Evolutionary conservation across 2,329 filamentous ascomycete genomes (phyloP), one percentile per base, ranked within the genome.

Genomic region (Lasiodiplodia hormozganensis): DNA sequence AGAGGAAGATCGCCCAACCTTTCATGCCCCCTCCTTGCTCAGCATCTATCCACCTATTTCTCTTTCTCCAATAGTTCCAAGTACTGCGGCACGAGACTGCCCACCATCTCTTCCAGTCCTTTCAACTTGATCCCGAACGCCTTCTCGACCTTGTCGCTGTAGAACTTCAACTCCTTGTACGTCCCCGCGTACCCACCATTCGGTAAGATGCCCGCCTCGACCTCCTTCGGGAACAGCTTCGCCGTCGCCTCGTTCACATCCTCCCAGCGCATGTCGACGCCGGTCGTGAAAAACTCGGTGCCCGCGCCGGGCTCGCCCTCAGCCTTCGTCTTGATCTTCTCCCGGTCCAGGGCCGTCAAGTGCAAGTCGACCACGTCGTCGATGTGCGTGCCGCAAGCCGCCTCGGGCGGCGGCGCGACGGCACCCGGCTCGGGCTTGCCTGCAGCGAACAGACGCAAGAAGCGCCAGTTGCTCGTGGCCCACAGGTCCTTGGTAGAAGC

Each of bases 301-400:
- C 53, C 53, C 40, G 40, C 40, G 18, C 40, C 40, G 6, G 16
- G 16, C 5, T 43, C 40, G 40, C 40, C 40, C 31, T 57, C 53
- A 7, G 12, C 3, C 36, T 21, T 21, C 56, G 56, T 60, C 6
- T 54, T 38, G 2, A 68, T 40, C 10, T 34, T 53, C 7, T 57
- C 66, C 21, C 23, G 10, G 53, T 70, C 65, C 12, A 71, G 65
- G 1, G 70, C 70, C 25, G 14, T 47, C 16, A 70, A 23, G 57
- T 70, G 70, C 25, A 68, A 43, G 16, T 53, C 38, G 2, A 67
- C 64, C 2, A 67, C 65, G 54, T 70, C 69, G 54, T 70, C 62
- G 12, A 70, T 11, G 28, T 71, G 69, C 21, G 62, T 49, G 8
- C 28, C 53, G n/a, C 28, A 40, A 10, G 47, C 43, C n/a, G 40